Percentiles rank a stretch among this genome's conserved stretches.
Conservation (phyloP, 805 yeast species). For the Yamadazyma sp. region DNA sequence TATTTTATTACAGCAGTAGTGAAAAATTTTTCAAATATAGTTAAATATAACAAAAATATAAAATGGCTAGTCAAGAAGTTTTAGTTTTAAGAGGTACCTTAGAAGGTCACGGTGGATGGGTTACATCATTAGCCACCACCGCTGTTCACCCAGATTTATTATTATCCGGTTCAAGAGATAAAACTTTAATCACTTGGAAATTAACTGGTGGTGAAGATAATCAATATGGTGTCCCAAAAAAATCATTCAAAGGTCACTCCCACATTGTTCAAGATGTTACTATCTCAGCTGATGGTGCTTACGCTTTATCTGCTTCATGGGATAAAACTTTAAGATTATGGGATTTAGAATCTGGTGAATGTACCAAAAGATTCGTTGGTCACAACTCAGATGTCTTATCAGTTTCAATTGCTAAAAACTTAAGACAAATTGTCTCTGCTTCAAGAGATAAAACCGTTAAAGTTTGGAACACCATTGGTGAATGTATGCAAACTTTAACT, state of each 20-base stretch:
- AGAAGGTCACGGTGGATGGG: constrained; percentile 88
- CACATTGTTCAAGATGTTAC: constrained; percentile 98
- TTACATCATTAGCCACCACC: constrained; percentile 97
- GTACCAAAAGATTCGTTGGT: constrained; percentile 93
- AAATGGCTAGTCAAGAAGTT: constrained; percentile 88
- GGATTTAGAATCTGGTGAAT: constrained; percentile 93
- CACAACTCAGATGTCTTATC: constrained; percentile 97
- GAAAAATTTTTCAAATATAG: constrained; percentile 19
- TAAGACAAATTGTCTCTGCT: constrained; percentile 97
- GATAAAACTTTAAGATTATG: constrained; percentile 98
- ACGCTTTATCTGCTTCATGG: constrained; percentile 99
- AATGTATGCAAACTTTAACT: constrained; percentile 88
- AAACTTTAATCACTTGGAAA: constrained; percentile 97
- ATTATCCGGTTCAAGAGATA: constrained; percentile 98
- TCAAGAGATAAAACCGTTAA: constrained; percentile 98
- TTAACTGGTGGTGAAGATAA: constrained; percentile 88
- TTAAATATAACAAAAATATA: constrained; percentile 10
- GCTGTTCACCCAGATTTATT: constrained; percentile 97
- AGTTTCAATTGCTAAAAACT: constrained; percentile 92
- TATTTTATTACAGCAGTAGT: constrained; percentile 6
- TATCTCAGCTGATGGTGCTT: constrained; percentile 96
- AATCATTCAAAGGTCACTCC: constrained; percentile 96
- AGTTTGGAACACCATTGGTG: constrained; percentile 99
- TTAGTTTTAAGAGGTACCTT: constrained; percentile 99
- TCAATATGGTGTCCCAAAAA: constrained; percentile 97